Evolutionary conservation across 2,329 filamentous ascomycete genomes (phyloP), one percentile per base, ranked within the genome.

Genomic region (Penicillium crustosum): DNA sequence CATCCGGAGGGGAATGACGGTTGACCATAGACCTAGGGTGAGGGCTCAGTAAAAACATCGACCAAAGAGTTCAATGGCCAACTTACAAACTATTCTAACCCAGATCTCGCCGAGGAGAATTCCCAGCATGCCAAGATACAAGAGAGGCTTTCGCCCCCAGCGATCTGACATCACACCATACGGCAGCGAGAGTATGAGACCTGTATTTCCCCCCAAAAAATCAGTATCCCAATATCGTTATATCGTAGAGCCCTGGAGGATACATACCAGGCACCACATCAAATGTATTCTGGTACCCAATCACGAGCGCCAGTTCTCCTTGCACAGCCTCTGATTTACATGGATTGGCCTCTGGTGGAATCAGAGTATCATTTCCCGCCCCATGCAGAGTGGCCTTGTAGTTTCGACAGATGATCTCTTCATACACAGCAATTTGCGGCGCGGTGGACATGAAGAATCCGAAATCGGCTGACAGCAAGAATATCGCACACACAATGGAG

Each of bases 251-350:
- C 31, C 12, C 31, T 33, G 31, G 12, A 31, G 5, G 12, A 36
- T 12, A 33, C 61, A 53, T 60, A 64, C 68, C 57, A 25, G 69
- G 68, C 19, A 72, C 27, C 7, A 61, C 54, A 21, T 63, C 63
- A 23, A 67, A 61, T 6, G 64, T 69, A 29, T 68, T 64, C 49
- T 70, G 70, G 55, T 68, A 70, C 2, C 70, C 70, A 15, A 62
- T 59, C 6, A 73, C 44, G 13, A 72, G 45, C 12, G 70, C 71
- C 43, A 72, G 45, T 49, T 73, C 70, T 17, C 60, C 66, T 47
- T 73, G 71, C 15, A 73, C 69, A 15, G 55, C 54, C 25, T 70
- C 70, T 6, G 69, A 66, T 62, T 73, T 73, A 45, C 71, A 73
- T 15, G 59, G 62, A 35, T 67, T 52, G 19, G 13, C 12, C 19